Percentiles rank a stretch among this genome's conserved stretches.
phyloP scores from a whole-genome alignment of 73 alveolate genomes.

The Halteria grandinella region DNA sequence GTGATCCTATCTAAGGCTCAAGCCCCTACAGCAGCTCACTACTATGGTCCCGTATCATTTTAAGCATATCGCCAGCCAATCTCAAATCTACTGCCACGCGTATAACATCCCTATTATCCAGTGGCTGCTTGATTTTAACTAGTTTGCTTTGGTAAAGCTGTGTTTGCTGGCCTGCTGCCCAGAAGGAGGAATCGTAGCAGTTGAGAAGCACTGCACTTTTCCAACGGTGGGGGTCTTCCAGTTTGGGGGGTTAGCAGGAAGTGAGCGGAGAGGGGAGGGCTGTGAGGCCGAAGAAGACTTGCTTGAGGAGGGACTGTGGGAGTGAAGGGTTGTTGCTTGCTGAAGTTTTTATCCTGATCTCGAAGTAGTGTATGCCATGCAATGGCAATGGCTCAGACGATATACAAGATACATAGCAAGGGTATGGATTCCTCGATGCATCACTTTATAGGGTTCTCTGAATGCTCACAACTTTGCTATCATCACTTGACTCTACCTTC shows the following conservation, averaged over 20 bases:
- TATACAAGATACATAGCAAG: conserved; percentile 21
- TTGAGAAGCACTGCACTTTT: conserved; percentile 52
- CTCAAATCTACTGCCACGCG: conserved; percentile 68
- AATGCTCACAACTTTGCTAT: too few relatives aligned
- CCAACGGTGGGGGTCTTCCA: conserved; percentile 41
- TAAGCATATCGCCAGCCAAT: conserved; percentile 48
- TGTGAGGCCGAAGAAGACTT: conserved; percentile 57
- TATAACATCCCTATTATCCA: conserved; percentile 50
- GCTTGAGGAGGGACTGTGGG: neutral
- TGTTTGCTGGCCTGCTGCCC: conserved; percentile 47
- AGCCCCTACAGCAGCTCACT: too few relatives aligned
- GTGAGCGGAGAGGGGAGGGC: too few relatives aligned
- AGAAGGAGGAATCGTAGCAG: conserved; percentile 46
- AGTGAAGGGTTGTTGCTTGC: too few relatives aligned
- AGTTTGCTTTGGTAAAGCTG: conserved; percentile 30
- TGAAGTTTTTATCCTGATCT: conserved; percentile 8
- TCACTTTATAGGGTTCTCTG: too few relatives aligned
- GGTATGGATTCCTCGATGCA: too few relatives aligned
- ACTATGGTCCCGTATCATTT: conserved; percentile 60
- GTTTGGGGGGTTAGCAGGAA: conserved; percentile 9
- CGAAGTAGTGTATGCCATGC: conserved; percentile 69
- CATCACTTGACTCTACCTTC: too few relatives aligned
- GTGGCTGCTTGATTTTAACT: conserved; percentile 32
- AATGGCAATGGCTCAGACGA: conserved; percentile 59
- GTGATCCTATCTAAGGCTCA: too few relatives aligned